These are phyloP conservation scores for Brassica juncea DNA, from an alignment of 345 rosid genomes.

Conservation along the genomic window DNA sequence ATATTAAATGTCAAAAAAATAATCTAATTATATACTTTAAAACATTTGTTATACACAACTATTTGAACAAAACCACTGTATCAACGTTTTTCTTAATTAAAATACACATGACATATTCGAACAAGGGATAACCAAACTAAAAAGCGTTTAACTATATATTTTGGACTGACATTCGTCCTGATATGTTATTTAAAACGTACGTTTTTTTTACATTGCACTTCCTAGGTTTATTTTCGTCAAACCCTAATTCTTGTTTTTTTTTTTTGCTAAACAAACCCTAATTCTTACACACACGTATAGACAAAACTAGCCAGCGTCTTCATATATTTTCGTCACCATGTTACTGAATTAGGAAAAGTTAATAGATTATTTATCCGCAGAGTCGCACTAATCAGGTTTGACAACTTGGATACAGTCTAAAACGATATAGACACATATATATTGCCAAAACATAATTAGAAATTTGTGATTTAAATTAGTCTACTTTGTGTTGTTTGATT, in stretches of 20 bases:
- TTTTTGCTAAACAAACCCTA: too few relatives aligned
- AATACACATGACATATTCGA: background rate
- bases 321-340: background rate
- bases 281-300: background rate
- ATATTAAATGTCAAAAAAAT: background rate
- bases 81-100: background rate
- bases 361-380: background rate
- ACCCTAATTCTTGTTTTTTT: conserved; percentile 16
- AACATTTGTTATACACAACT: background rate
- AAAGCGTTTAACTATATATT: background rate
- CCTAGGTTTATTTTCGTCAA: conserved; percentile 7
- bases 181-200: background rate
- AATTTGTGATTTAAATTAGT: background rate
- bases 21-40: background rate
- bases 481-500: too few relatives aligned
- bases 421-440: background rate
- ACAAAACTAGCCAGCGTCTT: conserved; percentile 4
- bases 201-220: background rate
- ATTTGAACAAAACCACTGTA: background rate
- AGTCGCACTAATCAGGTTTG: background rate
- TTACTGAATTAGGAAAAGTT: conserved; percentile 4
- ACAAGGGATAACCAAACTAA: background rate
- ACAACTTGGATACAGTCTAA: conserved; percentile 2
- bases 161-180: background rate
- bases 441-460: background rate